Percentiles rank a stretch among this genome's conserved stretches.
phyloP scores from a whole-genome alignment of 2,329 filamentous ascomycete species.

The Colletotrichum sp. region DNA sequence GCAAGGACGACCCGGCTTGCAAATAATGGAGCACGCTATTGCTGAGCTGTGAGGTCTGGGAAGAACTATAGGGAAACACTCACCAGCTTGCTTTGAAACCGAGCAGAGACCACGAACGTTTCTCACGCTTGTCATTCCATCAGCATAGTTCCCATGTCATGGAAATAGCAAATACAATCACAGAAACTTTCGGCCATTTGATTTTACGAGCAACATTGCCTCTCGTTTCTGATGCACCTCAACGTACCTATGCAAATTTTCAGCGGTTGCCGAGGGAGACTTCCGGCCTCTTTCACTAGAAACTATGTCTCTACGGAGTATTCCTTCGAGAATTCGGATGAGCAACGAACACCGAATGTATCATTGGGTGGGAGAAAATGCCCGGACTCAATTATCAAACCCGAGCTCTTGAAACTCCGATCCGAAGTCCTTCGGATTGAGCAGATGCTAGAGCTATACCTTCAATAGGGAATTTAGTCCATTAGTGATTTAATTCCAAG shows the following conservation, averaged over 20 bases:
- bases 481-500: neutral
- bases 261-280: neutral
- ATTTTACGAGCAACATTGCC: fast-evolving
- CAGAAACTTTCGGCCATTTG: neutral
- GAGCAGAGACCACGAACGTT: neutral
- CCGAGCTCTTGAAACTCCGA: neutral
- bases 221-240: neutral
- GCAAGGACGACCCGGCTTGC: neutral
- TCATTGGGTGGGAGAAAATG: neutral
- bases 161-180: fast-evolving
- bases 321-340: neutral
- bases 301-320: fast-evolving
- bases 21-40: neutral
- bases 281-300: neutral
- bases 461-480: neutral
- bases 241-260: fast-evolving
- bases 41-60: neutral
- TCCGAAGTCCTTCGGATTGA: neutral
- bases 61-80: neutral
- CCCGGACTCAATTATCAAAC: neutral
- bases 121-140: fast-evolving
- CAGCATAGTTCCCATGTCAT: fast-evolving
- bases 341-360: fast-evolving
- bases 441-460: neutral
- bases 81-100: neutral